Base-by-base conservation (phyloP, 192 early-diverging fungal genomes). In the Endogone sp. region DNA sequence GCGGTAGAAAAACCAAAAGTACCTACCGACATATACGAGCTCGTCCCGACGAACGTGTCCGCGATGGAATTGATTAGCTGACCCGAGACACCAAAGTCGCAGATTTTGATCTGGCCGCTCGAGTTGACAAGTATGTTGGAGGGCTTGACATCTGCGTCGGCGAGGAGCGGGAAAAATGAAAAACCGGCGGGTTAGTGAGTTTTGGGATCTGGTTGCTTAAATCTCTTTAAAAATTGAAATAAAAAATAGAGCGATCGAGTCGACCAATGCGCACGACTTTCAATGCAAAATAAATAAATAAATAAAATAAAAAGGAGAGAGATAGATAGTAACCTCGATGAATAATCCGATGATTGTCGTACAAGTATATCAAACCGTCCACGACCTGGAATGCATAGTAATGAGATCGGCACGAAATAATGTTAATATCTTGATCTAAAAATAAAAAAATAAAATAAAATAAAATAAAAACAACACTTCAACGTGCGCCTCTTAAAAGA, bases 71-170 rank as follows among this genome's bases (percentile, higher is more conserved):
- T 92, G 69, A 92, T 86, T 56, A 96, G 78, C 75, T 95, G 89
- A 67, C 92, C 92, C 68, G 91, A 94, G 25, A 99, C 96, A 28
- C 97, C 97, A 85, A 94, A 94, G 72, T 94, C 91, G 79, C 88
- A 92, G 26, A 92, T 81, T 76, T 94, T 94, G 76, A 92, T 90
- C 67, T 89, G 84, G 6, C 92, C 91, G 49, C 80, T 75, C 69
- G 90, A 92, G 78, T 93, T 92, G 64, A 94, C 86, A 64, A 94
- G 79, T 24, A 94, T 89, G 70, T 94, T 94, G 30, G 91, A 92
- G 22, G 92, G 93, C 75, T 94, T 94, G 65, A 94, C 81, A 69
- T 94, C 92, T 89, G 73, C 56, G 16, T 22, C 55, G n/a, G 21
- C 16, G 27, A 20, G 29, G 54, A 60, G 27, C 37, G 55, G 32